Base-by-base conservation (phyloP, 495 filamentous ascomycete species). In the Emericellopsis terricola region DNA sequence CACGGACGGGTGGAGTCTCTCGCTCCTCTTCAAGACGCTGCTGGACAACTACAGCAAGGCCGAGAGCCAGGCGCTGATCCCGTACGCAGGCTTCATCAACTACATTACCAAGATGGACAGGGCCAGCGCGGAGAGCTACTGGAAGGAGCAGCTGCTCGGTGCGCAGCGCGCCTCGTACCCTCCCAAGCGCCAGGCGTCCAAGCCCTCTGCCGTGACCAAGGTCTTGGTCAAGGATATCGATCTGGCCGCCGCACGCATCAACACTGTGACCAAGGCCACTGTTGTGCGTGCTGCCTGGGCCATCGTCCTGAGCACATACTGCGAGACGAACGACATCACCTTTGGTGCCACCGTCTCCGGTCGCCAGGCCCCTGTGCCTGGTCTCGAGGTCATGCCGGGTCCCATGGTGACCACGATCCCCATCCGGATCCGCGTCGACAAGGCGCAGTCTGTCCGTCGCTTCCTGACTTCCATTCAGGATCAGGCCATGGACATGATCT, bases 401-500 rank as follows among this genome's bases (percentile, higher is more conserved):
- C n/a, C n/a, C n/a, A n/a, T 69, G 1, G 64, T 78, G 27, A 60
- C 71, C 15, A 76, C 74, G 0, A 47, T 76, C 0, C 74, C 74
- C 3, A 48, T 67, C 8, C 57, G 71, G 1, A 46, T 56, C 2
- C 33, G 28, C 1, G 16, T 51, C 2, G 18, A 30, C 18, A 26
- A 29, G 11, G 38, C 34, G 5, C 31, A 31, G 24, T 15, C 27
- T 11, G 11, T 50, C 2, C 19, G 23, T 5, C 33, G 37, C 1
- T 50, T 48, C 16, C 29, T 53, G 18, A n/a, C 31, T 2, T 18
- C 13, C 2, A 19, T 66, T 1, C 62, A 68, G 31, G 18, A 35
- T 3, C 47, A 56, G 36, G 42, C 38, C 11, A 43, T 41, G 15
- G 46, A 50, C 4, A 54, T 63, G 38, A 57, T 57, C 13, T 34